phyloP scores from a whole-genome alignment of 2,329 filamentous ascomycete species.

The Neoarthrinium moseri region DNA sequence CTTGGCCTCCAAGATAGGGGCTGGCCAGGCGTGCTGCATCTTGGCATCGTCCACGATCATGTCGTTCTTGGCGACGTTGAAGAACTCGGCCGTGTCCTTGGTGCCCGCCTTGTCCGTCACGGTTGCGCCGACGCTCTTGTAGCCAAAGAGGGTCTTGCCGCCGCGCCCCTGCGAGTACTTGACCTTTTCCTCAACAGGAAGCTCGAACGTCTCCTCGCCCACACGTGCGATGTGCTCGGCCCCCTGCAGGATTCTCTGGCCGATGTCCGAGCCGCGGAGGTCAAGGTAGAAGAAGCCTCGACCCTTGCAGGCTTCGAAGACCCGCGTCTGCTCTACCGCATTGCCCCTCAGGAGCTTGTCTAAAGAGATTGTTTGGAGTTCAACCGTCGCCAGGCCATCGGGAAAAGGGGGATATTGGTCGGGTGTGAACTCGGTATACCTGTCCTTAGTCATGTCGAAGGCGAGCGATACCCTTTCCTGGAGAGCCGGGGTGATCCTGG shows the following conservation, averaged over 20 bases:
- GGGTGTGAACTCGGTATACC: conserved; percentile 16
- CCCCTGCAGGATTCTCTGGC: conserved; percentile 17
- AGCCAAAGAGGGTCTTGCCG: conserved; percentile 25
- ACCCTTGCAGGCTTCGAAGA: conserved; percentile 24
- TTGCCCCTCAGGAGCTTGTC: conserved; percentile 21
- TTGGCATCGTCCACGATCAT: conserved; percentile 20
- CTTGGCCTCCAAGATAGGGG: conserved; percentile 17
- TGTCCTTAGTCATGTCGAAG: conserved; percentile 2
- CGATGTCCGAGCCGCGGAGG: conserved; percentile 18
- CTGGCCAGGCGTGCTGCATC: conserved; percentile 26
- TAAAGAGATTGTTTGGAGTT: conserved; percentile 27
- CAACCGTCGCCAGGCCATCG: conserved; percentile 20
- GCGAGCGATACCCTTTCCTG: too few relatives aligned
- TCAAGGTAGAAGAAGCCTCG: conserved; percentile 32
- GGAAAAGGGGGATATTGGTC: conserved; percentile 25
- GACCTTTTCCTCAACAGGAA: conserved; percentile 27
- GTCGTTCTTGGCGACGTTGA: conserved; percentile 32
- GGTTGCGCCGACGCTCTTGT: conserved; percentile 28
- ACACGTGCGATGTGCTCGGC: conserved; percentile 20
- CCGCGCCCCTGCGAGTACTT: conserved; percentile 12
- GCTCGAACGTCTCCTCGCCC: conserved; percentile 23
- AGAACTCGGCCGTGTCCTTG: conserved; percentile 32
- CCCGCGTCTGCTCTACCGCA: conserved; percentile 18
- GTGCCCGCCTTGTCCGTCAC: conserved; percentile 24
- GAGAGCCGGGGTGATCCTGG: too few relatives aligned